phyloP scores from a whole-genome alignment of 164 flowering plant genomes.

The Chimonanthus salicifolius region DNA sequence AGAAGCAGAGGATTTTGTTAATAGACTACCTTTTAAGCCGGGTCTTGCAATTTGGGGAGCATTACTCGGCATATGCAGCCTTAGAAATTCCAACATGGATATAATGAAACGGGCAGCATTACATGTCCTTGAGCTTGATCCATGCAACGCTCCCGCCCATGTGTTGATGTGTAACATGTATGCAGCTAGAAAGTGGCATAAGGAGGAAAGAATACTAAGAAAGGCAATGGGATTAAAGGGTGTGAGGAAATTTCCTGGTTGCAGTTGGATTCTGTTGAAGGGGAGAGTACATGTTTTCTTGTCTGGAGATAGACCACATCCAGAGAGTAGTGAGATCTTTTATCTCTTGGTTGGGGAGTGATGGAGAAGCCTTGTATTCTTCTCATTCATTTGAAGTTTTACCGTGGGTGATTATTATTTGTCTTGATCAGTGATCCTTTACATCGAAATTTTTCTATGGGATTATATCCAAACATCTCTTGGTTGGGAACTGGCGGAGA shows the following conservation, averaged over 20 bases:
- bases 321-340: slow-evolving; percentile 17
- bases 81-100: slow-evolving; percentile 17
- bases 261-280: slow-evolving; percentile 49
- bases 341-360: slow-evolving; percentile 7
- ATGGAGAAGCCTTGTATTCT: neutral
- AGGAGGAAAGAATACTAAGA: slow-evolving; percentile 37
- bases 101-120: slow-evolving; percentile 35
- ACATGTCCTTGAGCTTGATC: slow-evolving; percentile 41
- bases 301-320: slow-evolving; percentile 39
- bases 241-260: slow-evolving; percentile 50
- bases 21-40: slow-evolving; percentile 33
- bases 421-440: too few relatives aligned
- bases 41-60: slow-evolving; percentile 47
- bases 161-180: slow-evolving; percentile 44
- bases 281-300: slow-evolving; percentile 35
- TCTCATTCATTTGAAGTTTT: neutral
- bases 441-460: too few relatives aligned
- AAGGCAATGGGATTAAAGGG: slow-evolving; percentile 51
- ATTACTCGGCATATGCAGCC: slow-evolving; percentile 44
- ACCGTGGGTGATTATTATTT: neutral
- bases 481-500: too few relatives aligned
- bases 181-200: slow-evolving; percentile 29
- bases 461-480: too few relatives aligned
- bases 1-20: slow-evolving; percentile 40
- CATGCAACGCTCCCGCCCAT: slow-evolving; percentile 47